phyloP scores from a whole-genome alignment of 2,329 filamentous ascomycete genomes.

The Cladobotryum mycophilum region DNA sequence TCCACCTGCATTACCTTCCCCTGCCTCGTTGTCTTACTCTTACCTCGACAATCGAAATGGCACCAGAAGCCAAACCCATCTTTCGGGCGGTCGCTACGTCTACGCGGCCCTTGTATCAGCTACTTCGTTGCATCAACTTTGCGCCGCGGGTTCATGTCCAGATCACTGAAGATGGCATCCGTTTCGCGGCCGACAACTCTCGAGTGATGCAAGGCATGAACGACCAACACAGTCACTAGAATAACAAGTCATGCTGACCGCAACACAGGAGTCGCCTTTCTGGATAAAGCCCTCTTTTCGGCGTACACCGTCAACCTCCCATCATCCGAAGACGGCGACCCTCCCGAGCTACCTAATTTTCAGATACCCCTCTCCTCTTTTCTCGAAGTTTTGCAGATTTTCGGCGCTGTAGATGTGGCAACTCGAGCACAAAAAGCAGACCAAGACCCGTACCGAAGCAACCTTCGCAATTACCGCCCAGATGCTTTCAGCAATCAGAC shows the following conservation, averaged over 20 bases:
- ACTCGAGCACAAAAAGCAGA: constrained; percentile 52
- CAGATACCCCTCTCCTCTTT: constrained; percentile 82
- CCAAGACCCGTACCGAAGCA: constrained; percentile 54
- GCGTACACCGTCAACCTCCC: constrained; percentile 65
- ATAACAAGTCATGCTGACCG: constrained; percentile 9
- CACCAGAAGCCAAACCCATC: constrained; percentile 41
- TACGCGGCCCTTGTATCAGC: constrained; percentile 66
- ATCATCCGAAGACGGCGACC: constrained; percentile 30
- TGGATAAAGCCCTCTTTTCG: constrained; percentile 84
- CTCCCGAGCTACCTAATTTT: constrained; percentile 58
- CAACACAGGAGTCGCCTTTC: constrained; percentile 55
- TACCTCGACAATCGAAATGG: constrained; percentile 18
- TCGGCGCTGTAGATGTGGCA: constrained; percentile 71
- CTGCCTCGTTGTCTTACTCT: not conserved
- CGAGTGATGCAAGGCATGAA: constrained; percentile 80
- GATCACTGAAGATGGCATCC: constrained; percentile 77
- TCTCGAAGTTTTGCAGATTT: constrained; percentile 91
- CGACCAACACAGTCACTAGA: not conserved
- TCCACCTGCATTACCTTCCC: not conserved
- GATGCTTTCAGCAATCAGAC: constrained; percentile 80
- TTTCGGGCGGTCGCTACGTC: constrained; percentile 74
- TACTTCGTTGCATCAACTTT: constrained; percentile 53
- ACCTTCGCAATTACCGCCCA: constrained; percentile 54
- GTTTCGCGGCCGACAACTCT: constrained; percentile 82
- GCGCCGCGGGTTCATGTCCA: constrained; percentile 57